Evolutionary conservation across 208 protist genomes (phyloP).

Genomic region (Wallacemonas sp.): DNA sequence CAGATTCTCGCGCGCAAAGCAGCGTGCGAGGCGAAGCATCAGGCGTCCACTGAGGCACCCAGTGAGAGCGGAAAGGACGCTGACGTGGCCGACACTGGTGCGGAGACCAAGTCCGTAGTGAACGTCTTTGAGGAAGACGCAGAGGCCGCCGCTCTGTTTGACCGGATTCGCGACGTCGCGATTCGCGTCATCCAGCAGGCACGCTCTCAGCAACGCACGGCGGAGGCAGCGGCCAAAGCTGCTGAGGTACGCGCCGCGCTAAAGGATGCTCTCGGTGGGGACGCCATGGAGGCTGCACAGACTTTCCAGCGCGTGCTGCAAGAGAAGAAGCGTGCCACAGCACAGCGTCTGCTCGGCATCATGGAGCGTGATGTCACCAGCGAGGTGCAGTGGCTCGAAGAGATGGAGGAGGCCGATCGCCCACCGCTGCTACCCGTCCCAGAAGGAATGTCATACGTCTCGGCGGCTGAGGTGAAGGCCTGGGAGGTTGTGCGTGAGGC

Average conservation of each 20-base stretch:
- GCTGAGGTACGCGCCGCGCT: constrained; percentile 26
- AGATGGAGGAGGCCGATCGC: constrained; percentile 81
- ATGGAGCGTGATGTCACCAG: constrained; percentile 70
- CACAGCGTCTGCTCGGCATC: constrained; percentile 51
- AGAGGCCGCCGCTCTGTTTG: constrained; percentile 59
- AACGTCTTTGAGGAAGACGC: constrained; percentile 64
- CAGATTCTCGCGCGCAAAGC: constrained; percentile 42
- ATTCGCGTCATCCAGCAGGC: constrained; percentile 17
- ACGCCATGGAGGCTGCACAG: constrained; percentile 16
- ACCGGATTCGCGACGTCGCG: constrained; percentile 59
- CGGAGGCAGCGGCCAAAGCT: constrained; percentile 28
- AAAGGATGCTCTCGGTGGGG: constrained; percentile 12
- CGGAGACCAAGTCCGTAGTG: no score
- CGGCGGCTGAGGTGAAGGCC: constrained; percentile 65
- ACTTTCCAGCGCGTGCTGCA: constrained; percentile 36
- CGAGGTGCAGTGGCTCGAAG: constrained; percentile 77
- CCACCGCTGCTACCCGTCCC: constrained; percentile 81
- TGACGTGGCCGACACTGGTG: background rate
- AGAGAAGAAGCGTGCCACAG: constrained; percentile 42
- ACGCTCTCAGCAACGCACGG: constrained; percentile 15
- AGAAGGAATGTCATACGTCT: constrained; percentile 84
- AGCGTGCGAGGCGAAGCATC: background rate
- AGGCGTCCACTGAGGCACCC: background rate
- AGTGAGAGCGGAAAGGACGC: no score
- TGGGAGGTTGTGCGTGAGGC: constrained; percentile 57